These are phyloP conservation scores for Ziziphus jujuba DNA, from an alignment of 306 rosid genomes.

Conservation along the genomic window DNA sequence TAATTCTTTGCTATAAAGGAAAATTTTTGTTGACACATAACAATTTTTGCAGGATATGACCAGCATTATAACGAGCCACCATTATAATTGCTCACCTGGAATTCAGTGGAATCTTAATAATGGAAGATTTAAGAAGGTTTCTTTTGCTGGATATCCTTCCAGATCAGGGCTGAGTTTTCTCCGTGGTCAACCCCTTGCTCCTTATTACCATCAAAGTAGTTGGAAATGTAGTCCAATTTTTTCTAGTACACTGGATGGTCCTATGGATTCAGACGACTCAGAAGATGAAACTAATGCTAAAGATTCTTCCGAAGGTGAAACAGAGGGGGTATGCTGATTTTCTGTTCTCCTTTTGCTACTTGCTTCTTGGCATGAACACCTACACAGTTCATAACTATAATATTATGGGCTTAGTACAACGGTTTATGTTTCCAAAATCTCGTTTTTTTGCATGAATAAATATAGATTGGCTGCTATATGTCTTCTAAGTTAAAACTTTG, in stretches of 20 bases:
- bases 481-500: not conserved
- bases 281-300: constrained; percentile 39
- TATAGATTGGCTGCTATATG: not conserved
- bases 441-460: too few species aligned
- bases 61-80: constrained; percentile 71
- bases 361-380: not conserved
- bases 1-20: too few species aligned
- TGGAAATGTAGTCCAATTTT: constrained; percentile 48
- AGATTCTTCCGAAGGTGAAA: constrained; percentile 44
- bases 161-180: constrained; percentile 40
- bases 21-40: not conserved
- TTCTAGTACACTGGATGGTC: constrained; percentile 39
- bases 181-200: constrained; percentile 43
- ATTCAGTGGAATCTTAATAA: constrained; percentile 52
- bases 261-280: constrained; percentile 60
- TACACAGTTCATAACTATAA: not conserved
- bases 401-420: not conserved
- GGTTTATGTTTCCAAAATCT: not conserved
- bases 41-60: constrained; percentile 21
- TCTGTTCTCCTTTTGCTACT: constrained; percentile 14
- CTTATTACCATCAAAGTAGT: constrained; percentile 32
- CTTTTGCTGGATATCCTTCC: constrained; percentile 47
- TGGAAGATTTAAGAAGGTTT: constrained; percentile 47
- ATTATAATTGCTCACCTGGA: constrained; percentile 59
- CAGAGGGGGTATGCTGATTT: constrained; percentile 49